Evolutionary conservation across 176 grass and related monocot species (phyloP).

Genomic region (Avena sativa): DNA sequence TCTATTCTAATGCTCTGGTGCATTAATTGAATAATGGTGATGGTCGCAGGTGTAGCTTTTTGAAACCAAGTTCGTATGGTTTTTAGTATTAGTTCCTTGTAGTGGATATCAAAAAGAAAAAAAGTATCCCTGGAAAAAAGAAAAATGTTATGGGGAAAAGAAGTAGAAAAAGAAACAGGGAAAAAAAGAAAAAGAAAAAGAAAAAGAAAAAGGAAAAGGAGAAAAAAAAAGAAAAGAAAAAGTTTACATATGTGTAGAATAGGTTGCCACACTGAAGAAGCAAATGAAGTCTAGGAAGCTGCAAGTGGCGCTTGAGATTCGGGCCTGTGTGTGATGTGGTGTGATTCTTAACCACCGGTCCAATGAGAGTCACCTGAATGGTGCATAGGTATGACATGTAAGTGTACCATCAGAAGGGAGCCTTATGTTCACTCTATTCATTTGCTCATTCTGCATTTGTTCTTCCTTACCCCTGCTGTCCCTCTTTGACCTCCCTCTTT

Average conservation of each 20-base stretch:
- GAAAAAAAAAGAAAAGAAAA: not conserved
- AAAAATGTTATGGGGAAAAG: not conserved
- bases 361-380: constrained; percentile 37
- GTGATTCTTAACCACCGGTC: constrained; percentile 37
- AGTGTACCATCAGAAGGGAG: constrained; percentile 46
- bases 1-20: constrained; percentile 36
- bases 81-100: constrained; percentile 32
- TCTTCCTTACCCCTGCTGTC: not conserved
- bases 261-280: constrained; percentile 41
- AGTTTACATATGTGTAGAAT: constrained; percentile 34
- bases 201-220: not conserved
- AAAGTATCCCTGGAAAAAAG: constrained; percentile 43
- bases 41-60: constrained; percentile 72
- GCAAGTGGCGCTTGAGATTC: constrained; percentile 36
- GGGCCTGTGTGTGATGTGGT: constrained; percentile 31
- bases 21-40: constrained; percentile 57
- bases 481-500: not conserved
- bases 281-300: constrained; percentile 45
- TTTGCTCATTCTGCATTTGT: constrained; percentile 36
- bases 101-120: constrained; percentile 22
- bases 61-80: constrained; percentile 39
- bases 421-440: constrained; percentile 40
- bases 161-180: constrained; percentile 22
- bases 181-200: not conserved
- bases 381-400: constrained; percentile 59